These are phyloP conservation scores for Prunus mume DNA, from an alignment of 306 rosid species.

Conservation along the genomic window DNA sequence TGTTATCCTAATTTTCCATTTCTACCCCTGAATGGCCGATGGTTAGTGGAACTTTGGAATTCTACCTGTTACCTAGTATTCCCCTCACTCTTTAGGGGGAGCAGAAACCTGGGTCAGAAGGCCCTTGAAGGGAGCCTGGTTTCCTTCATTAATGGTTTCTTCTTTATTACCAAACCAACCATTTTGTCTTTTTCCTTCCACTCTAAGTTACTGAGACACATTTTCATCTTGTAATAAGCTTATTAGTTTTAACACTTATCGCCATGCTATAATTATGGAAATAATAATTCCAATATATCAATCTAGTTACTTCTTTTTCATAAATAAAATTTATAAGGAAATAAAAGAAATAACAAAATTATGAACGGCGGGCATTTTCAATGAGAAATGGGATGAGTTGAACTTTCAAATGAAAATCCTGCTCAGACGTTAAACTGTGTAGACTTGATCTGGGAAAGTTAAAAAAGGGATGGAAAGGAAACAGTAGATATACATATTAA, in stretches of 20 bases:
- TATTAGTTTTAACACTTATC: neutral
- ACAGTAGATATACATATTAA: neutral
- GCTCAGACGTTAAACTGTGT: neutral
- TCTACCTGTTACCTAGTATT: too few species aligned
- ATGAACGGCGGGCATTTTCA: neutral
- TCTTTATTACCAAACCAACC: neutral
- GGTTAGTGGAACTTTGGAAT: too few species aligned
- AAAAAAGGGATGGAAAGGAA: neutral
- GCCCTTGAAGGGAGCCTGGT: too few species aligned
- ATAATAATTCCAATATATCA: neutral
- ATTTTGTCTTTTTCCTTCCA: neutral
- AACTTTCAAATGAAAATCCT: neutral
- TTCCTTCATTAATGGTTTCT: too few species aligned
- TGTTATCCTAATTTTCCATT: too few species aligned
- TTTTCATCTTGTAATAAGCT: neutral
- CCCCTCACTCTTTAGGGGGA: too few species aligned
- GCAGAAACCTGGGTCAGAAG: too few species aligned
- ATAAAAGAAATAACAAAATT: neutral
- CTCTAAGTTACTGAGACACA: neutral
- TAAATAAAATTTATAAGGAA: neutral
- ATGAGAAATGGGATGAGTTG: neutral
- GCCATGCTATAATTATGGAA: neutral
- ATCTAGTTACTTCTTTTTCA: neutral
- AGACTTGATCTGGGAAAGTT: slow-evolving; percentile 14
- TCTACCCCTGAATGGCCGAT: too few species aligned